Percentiles rank a stretch among this genome's conserved stretches.
phyloP scores from a whole-genome alignment of 257 asterid genomes.

The Rauvolfia tetraphylla region DNA sequence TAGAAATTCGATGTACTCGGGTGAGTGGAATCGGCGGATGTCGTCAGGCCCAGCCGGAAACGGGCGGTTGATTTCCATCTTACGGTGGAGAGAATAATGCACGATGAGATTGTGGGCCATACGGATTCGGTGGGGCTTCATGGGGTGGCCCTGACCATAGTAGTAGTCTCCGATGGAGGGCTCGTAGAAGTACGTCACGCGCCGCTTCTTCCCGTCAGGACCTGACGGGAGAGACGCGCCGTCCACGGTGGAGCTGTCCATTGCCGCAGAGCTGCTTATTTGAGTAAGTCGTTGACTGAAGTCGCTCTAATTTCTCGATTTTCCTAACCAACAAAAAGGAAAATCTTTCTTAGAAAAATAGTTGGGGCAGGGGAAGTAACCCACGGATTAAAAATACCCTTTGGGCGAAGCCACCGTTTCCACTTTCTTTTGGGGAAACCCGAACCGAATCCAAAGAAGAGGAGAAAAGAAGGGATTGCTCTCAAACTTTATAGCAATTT shows the following conservation, averaged over 20 bases:
- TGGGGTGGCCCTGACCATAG: conserved; percentile 78
- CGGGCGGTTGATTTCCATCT: conserved; percentile 63
- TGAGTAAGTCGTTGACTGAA: not conserved
- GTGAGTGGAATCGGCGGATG: conserved; percentile 60
- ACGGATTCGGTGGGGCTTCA: conserved; percentile 82
- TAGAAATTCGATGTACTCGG: conserved; percentile 67
- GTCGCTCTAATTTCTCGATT: not conserved
- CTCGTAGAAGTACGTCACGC: conserved; percentile 75
- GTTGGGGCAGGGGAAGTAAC: too few species aligned
- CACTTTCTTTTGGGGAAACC: too few species aligned
- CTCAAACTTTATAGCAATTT: too few species aligned
- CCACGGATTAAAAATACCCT: too few species aligned
- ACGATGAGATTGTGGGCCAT: conserved; percentile 74
- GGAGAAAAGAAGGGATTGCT: too few species aligned
- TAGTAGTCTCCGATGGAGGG: conserved; percentile 64
- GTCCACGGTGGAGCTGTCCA: conserved; percentile 37
- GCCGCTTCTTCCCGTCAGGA: conserved; percentile 68
- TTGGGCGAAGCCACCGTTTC: too few species aligned
- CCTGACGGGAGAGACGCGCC: conserved; percentile 68
- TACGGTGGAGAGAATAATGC: conserved; percentile 60
- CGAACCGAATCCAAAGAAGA: too few species aligned
- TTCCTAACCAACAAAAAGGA: not conserved
- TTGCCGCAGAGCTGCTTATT: not conserved
- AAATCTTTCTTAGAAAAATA: too few species aligned
- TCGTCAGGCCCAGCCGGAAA: conserved; percentile 51